These are phyloP conservation scores for Lactarius pseudohatsudake DNA, from an alignment of 768 basidiomycete genomes.

Conservation along the genomic window DNA sequence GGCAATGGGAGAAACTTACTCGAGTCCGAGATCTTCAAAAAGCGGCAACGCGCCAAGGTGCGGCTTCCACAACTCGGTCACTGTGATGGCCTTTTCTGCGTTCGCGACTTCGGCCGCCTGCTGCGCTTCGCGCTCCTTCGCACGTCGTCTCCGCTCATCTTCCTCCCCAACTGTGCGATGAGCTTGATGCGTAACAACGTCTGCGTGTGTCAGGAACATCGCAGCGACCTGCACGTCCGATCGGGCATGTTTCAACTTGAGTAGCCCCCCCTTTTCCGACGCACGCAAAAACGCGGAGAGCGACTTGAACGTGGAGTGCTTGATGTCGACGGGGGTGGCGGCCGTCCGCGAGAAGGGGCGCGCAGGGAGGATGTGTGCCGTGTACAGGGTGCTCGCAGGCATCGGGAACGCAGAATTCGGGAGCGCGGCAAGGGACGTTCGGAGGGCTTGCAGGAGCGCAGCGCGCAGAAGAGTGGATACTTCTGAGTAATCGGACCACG, in stretches of 20 bases:
- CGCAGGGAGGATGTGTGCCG: constrained; percentile 71
- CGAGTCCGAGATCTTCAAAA: too few relatives aligned
- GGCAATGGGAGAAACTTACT: too few relatives aligned
- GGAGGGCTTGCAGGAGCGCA: constrained; percentile 67
- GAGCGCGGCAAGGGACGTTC: constrained; percentile 46
- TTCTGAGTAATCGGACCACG: constrained; percentile 38
- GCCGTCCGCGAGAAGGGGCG: constrained; percentile 60
- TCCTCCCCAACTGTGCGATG: constrained; percentile 66
- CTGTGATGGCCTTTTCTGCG: constrained; percentile 54
- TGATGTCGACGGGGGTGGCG: constrained; percentile 60
- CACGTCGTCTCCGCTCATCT: constrained; percentile 62
- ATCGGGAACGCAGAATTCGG: constrained; percentile 68
- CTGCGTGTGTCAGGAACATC: constrained; percentile 57
- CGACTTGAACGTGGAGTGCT: constrained; percentile 77
- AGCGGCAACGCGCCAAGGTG: too few relatives aligned
- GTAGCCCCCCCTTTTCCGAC: constrained; percentile 68
- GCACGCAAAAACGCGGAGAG: constrained; percentile 77
- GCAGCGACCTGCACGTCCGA: constrained; percentile 38
- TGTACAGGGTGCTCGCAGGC: constrained; percentile 72
- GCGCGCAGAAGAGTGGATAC: constrained; percentile 56
- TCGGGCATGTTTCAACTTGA: constrained; percentile 65
- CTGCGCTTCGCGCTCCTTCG: constrained; percentile 51
- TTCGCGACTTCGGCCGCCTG: constrained; percentile 53
- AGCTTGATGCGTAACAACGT: constrained; percentile 49
- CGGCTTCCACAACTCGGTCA: too few relatives aligned